Evolutionary conservation across 2,329 filamentous ascomycete species (phyloP).

Genomic region (Fusarium sp.): DNA sequence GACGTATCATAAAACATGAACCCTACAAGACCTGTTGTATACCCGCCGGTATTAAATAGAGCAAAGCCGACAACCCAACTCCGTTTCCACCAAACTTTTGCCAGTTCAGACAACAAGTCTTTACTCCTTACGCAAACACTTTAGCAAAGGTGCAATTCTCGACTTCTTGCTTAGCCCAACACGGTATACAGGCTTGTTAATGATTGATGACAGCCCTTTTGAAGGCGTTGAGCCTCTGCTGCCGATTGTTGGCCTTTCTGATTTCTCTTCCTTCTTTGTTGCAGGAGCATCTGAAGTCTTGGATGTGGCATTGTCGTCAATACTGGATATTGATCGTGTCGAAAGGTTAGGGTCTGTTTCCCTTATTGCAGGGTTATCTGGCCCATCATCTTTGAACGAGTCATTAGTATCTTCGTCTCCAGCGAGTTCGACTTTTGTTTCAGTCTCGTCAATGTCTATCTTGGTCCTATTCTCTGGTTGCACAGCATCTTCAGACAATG

Average conservation of each 20-base stretch:
- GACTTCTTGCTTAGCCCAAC: conserved; percentile 64
- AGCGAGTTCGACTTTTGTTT: conserved; percentile 7
- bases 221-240: conserved; percentile 22
- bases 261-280: conserved; percentile 12
- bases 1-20: not conserved
- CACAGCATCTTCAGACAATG: conserved; percentile 7
- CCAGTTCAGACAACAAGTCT: not conserved
- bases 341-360: conserved; percentile 19
- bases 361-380: conserved; percentile 16
- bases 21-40: not conserved
- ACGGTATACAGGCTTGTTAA: conserved; percentile 57
- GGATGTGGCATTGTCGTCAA: conserved; percentile 3
- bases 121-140: conserved; percentile 65
- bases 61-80: not conserved
- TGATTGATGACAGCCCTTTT: conserved; percentile 35
- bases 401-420: not conserved
- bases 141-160: conserved; percentile 63
- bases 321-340: not conserved
- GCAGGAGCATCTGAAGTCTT: not conserved
- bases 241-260: not conserved
- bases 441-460: not conserved
- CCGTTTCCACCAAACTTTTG: not conserved
- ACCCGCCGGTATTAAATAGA: not conserved
- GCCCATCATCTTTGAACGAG: not conserved
- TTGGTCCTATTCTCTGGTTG: conserved; percentile 12